phyloP scores from a whole-genome alignment of 2,329 filamentous ascomycete species.

The Claviceps sp. region DNA sequence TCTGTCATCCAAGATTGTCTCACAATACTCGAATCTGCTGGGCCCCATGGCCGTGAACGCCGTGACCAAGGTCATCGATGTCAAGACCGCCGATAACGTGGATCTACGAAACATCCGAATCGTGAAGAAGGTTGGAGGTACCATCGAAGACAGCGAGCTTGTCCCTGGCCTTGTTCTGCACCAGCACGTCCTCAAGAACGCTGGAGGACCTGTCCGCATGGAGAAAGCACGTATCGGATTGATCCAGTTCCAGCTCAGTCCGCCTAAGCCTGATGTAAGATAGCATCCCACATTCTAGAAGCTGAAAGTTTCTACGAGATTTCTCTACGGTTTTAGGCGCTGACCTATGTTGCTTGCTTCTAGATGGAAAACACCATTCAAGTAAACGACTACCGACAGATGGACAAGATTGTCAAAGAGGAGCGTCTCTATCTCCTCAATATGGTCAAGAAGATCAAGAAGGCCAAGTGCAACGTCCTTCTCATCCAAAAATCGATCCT shows the following conservation, averaged over 20 bases:
- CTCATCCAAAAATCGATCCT: constrained; percentile 98
- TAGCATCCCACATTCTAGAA: constrained; percentile 7
- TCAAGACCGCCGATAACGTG: constrained; percentile 91
- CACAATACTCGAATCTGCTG: constrained; percentile 86
- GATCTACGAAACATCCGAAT: constrained; percentile 94
- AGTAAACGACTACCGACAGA: constrained; percentile 98
- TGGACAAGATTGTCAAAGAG: constrained; percentile 99
- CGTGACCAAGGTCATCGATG: constrained; percentile 88
- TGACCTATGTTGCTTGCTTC: background rate
- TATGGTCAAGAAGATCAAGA: constrained; percentile 99
- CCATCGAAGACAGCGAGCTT: constrained; percentile 96
- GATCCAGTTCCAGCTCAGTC: constrained; percentile 97
- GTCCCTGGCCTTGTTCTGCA: constrained; percentile 87
- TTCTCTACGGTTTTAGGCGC: background rate
- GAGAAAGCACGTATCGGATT: constrained; percentile 95
- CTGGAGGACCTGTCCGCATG: constrained; percentile 79
- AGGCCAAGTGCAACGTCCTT: constrained; percentile 97
- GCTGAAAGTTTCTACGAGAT: too few species aligned
- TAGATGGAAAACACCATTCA: constrained; percentile 99
- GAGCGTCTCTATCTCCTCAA: constrained; percentile 96
- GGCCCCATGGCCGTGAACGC: constrained; percentile 98
- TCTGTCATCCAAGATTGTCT: constrained; percentile 95
- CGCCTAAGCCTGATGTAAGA: constrained; percentile 85
- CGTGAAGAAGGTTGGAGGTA: constrained; percentile 93
- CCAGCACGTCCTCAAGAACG: constrained; percentile 87